Evolutionary conservation across 148 eudicot species (phyloP).

Genomic region (Rhododendron henanense): DNA sequence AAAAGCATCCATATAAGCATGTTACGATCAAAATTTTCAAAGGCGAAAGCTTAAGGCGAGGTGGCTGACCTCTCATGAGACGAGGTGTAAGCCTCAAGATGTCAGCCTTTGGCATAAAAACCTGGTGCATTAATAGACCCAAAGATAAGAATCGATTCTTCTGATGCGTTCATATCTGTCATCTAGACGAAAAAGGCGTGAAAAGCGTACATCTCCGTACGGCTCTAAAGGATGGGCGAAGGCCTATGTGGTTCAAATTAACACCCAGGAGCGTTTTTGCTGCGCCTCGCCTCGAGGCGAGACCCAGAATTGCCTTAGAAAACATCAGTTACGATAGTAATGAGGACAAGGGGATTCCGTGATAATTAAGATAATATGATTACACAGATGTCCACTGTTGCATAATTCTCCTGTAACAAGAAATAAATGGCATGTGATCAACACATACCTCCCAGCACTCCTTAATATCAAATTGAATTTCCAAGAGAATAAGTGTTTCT

Average conservation of each 20-base stretch:
- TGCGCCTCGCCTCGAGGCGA: neutral
- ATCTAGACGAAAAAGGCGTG: neutral
- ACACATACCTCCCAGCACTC: neutral
- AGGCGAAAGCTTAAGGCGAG: neutral
- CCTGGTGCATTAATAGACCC: neutral
- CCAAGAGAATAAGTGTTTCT: no score
- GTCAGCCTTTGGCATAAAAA: neutral
- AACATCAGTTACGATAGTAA: neutral
- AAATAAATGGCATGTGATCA: neutral
- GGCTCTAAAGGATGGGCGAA: neutral
- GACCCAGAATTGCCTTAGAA: neutral
- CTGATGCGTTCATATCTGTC: no score
- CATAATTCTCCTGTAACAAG: neutral
- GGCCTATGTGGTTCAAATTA: neutral
- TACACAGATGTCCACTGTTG: neutral
- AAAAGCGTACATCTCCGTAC: neutral
- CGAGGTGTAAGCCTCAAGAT: neutral
- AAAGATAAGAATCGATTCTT: no score
- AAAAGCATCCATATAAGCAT: conserved; percentile 8
- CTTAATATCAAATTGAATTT: no score
- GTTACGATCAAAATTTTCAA: neutral
- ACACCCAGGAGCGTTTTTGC: neutral
- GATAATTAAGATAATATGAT: neutral
- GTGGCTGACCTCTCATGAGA: neutral
- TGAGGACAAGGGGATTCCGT: neutral